Evolutionary conservation across 1,139 yeast species (phyloP).

Genomic region (Casaregolazyma suthepensis): DNA sequence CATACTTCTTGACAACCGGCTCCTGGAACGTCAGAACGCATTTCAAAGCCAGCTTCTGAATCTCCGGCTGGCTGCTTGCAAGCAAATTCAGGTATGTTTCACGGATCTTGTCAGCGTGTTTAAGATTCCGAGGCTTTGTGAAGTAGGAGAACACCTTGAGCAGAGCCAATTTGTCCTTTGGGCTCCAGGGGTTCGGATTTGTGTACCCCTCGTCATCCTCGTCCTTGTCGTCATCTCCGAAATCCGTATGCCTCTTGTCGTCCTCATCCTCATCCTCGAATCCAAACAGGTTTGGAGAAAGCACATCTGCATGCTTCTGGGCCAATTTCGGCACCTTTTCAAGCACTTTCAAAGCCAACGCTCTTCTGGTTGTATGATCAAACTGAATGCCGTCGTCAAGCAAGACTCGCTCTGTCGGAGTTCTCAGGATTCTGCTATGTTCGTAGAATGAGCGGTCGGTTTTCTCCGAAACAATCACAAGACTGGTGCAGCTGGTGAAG

Average conservation of each 20-base stretch:
- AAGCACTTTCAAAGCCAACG: conserved; percentile 34
- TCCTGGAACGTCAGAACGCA: conserved; percentile 65
- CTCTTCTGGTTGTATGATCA: conserved; percentile 8
- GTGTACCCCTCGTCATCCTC: conserved; percentile 20
- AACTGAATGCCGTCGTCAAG: background rate
- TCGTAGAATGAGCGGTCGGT: background rate
- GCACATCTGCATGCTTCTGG: conserved; percentile 49
- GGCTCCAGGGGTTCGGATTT: conserved; percentile 41
- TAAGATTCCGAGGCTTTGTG: conserved; percentile 52
- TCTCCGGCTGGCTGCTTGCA: conserved; percentile 53
- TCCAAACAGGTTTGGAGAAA: conserved; percentile 44
- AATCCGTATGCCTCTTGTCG: conserved; percentile 16
- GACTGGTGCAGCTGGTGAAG: conserved; percentile 12
- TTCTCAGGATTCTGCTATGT: background rate
- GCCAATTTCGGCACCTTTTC: conserved; percentile 56
- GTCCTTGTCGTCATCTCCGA: conserved; percentile 28
- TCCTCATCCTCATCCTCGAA: conserved; percentile 31
- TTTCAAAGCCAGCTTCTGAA: conserved; percentile 69
- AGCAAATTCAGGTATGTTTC: conserved; percentile 50
- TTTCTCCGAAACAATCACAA: conserved; percentile 1
- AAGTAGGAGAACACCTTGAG: conserved; percentile 61
- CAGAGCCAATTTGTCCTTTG: conserved; percentile 55
- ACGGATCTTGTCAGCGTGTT: conserved; percentile 48
- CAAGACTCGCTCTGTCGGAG: background rate
- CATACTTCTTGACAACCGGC: conserved; percentile 55